Percentiles rank a stretch among this genome's conserved stretches.
phyloP scores from a whole-genome alignment of 108 stramenopile genomes.

The Parmales sp. region DNA sequence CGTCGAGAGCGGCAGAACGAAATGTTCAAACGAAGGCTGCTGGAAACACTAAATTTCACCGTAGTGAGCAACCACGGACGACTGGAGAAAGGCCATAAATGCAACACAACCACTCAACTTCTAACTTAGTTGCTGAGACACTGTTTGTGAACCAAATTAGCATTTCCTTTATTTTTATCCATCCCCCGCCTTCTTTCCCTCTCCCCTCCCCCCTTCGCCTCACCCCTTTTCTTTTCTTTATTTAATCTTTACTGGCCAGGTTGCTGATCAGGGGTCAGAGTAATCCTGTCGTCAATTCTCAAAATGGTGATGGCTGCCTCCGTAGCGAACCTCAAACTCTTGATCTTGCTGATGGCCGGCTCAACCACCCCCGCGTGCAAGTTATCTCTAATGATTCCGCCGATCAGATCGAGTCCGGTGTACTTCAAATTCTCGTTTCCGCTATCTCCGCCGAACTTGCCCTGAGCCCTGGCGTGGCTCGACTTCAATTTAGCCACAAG shows the following conservation, averaged over 20 bases:
- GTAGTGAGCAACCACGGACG: too few relatives aligned
- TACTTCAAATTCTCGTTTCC: conserved; percentile 47
- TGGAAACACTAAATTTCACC: too few relatives aligned
- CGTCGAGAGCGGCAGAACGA: too few relatives aligned
- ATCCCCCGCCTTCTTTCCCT: too few relatives aligned
- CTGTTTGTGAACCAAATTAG: too few relatives aligned
- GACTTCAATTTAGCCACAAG: conserved; percentile 88
- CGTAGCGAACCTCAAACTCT: conserved; percentile 92
- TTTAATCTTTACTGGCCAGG: neutral
- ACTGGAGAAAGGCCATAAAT: too few relatives aligned
- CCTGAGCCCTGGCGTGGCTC: conserved; percentile 71
- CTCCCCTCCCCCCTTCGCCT: neutral
- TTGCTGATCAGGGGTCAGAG: conserved; percentile 3
- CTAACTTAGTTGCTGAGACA: too few relatives aligned
- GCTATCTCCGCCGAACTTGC: conserved; percentile 22
- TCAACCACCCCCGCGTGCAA: conserved; percentile 93
- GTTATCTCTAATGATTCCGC: conserved; percentile 80
- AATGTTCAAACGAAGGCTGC: too few relatives aligned
- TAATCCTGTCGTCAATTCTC: conserved; percentile 89
- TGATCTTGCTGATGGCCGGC: conserved; percentile 99
- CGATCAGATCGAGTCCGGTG: conserved; percentile 78
- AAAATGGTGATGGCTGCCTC: conserved; percentile 99
- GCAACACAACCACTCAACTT: too few relatives aligned
- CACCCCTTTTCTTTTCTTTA: neutral
- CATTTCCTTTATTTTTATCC: too few relatives aligned